Conservation (phyloP, 768 basidiomycete species). For the Lyophyllum decastes region DNA sequence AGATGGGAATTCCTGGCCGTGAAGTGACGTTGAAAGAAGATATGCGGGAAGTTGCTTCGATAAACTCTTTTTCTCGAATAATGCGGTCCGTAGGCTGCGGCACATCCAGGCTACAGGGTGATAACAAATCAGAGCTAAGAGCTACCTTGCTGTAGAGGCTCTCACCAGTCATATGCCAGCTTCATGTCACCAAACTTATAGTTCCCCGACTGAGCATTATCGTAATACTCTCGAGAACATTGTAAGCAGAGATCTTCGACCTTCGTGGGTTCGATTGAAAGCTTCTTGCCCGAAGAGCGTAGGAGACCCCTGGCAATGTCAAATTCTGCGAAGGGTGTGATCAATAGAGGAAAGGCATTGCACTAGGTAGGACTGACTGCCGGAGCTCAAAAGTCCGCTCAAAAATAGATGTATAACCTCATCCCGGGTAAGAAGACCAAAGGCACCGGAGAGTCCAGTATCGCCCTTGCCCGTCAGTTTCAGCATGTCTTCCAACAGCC, state of each 20-base stretch:
- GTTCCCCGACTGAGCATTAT: slow-evolving; percentile 91
- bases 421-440: slow-evolving; percentile 68
- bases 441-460: slow-evolving; percentile 69
- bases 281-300: slow-evolving; percentile 41
- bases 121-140: background rate
- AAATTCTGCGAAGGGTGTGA: slow-evolving; percentile 48
- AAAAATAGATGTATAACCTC: slow-evolving; percentile 87
- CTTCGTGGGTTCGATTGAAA: slow-evolving; percentile 47
- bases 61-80: slow-evolving; percentile 81
- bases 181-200: slow-evolving; percentile 95
- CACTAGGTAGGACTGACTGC: slow-evolving; percentile 60
- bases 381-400: slow-evolving; percentile 80
- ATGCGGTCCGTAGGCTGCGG: slow-evolving; percentile 64
- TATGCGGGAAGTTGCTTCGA: slow-evolving; percentile 95
- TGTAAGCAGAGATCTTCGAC: slow-evolving; percentile 81
- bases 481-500: slow-evolving; percentile 87
- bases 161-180: slow-evolving; percentile 92
- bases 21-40: slow-evolving; percentile 89
- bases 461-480: slow-evolving; percentile 72
- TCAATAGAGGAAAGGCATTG: background rate
- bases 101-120: slow-evolving; percentile 68
- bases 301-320: slow-evolving; percentile 67
- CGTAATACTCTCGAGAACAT: slow-evolving; percentile 89
- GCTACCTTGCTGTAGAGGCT: background rate
- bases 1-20: slow-evolving; percentile 71